Conservation (phyloP, 257 asterid genomes). For the Capsicum rhomboideum region DNA sequence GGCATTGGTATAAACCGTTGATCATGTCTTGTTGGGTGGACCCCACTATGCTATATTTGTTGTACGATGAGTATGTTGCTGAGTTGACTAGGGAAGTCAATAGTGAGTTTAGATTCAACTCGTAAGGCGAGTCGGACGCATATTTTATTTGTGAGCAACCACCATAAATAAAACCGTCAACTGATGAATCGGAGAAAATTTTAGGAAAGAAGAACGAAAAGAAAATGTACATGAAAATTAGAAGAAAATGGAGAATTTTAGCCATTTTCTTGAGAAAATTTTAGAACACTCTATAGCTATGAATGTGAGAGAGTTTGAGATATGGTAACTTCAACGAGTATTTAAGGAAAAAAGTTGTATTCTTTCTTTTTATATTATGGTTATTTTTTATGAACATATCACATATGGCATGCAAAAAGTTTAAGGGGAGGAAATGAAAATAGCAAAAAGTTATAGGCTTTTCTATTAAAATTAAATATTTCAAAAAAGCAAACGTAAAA, state of each 20-base stretch:
- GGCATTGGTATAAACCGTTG: conserved; percentile 75
- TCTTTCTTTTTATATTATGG: not conserved
- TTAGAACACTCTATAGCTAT: not conserved
- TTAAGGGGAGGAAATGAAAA: not conserved
- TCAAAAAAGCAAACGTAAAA: not conserved
- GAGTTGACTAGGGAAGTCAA: conserved; percentile 79
- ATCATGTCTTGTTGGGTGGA: conserved; percentile 48
- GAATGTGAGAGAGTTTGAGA: not conserved
- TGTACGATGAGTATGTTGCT: conserved; percentile 85
- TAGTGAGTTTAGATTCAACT: conserved; percentile 73
- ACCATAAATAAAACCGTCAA: conserved; percentile 32
- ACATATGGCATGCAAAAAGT: not conserved
- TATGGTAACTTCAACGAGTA: not conserved
- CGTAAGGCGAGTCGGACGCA: conserved; percentile 46
- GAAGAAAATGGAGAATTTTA: not conserved
- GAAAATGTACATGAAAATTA: conserved; percentile 6
- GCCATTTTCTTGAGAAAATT: conserved; percentile 10
- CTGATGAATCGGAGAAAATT: conserved; percentile 27
- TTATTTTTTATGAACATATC: not conserved
- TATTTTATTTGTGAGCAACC: conserved; percentile 80
- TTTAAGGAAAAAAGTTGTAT: not conserved
- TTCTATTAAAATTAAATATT: not conserved
- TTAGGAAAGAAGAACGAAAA: conserved; percentile 12
- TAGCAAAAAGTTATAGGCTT: not conserved
- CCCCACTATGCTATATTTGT: conserved; percentile 63